Percentiles rank a stretch among this genome's conserved stretches.
Conservation (phyloP, 1,284 basidiomycete genomes). For the Pyrrhoderma noxium region DNA sequence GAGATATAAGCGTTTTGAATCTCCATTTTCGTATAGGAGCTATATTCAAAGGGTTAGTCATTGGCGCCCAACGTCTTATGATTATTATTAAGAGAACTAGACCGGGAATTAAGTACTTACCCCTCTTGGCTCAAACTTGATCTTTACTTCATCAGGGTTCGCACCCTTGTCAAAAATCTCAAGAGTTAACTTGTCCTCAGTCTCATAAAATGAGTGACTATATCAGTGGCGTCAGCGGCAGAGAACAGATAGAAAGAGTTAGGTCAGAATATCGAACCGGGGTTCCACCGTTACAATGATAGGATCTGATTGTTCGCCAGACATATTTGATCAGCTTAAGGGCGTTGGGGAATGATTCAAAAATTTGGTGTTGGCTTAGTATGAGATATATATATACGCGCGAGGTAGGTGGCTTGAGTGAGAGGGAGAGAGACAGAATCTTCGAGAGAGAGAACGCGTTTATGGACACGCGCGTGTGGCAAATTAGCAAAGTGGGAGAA, state of each 20-base stretch:
- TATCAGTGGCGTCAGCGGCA: slow-evolving; percentile 8
- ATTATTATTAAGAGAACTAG: not conserved
- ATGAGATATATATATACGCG: too few species aligned
- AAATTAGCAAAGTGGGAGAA: not conserved
- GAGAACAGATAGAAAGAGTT: slow-evolving; percentile 4
- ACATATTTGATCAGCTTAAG: too few species aligned
- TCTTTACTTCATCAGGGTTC: slow-evolving; percentile 52
- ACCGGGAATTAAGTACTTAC: slow-evolving; percentile 32
- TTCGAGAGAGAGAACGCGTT: slow-evolving; percentile 7
- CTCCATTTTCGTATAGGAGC: slow-evolving; percentile 58
- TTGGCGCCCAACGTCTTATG: slow-evolving; percentile 15
- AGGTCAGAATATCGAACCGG: slow-evolving; percentile 9
- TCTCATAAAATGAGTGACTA: slow-evolving; percentile 88
- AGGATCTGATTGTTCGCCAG: slow-evolving; percentile 1
- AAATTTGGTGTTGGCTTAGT: too few species aligned
- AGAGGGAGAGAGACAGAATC: not conserved
- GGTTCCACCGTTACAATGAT: slow-evolving; percentile 4
- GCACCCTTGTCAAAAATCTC: slow-evolving; percentile 77
- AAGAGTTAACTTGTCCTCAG: slow-evolving; percentile 64
- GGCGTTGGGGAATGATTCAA: too few species aligned
- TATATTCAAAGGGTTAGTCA: slow-evolving; percentile 24
- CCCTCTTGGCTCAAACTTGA: slow-evolving; percentile 58
- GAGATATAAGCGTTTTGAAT: slow-evolving; percentile 48
- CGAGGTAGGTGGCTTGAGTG: too few species aligned
- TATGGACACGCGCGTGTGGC: slow-evolving; percentile 1